These are phyloP conservation scores for Tausonia pullulans DNA, from an alignment of 1,284 basidiomycete species.

Conservation along the genomic window DNA sequence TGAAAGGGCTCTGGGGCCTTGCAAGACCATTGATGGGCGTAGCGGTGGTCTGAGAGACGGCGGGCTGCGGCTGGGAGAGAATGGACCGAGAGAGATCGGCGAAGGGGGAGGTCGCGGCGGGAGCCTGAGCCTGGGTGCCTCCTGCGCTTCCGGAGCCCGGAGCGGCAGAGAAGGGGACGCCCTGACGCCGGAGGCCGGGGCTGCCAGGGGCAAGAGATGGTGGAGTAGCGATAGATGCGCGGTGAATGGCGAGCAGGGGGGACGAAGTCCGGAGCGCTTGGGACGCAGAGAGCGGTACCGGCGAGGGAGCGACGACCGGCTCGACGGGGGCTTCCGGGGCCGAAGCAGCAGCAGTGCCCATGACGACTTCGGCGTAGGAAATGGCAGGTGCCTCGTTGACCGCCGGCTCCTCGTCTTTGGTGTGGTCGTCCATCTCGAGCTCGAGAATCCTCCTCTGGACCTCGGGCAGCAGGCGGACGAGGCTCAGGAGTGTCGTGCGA, in stretches of 20 bases:
- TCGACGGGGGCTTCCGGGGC: background rate
- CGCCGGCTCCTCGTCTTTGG: background rate
- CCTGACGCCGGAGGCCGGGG: too few relatives aligned
- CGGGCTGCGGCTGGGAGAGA: background rate
- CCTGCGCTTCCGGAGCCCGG: background rate
- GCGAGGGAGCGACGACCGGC: background rate
- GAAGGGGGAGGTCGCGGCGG: background rate
- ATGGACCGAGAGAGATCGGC: background rate
- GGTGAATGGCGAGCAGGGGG: slow-evolving; percentile 11
- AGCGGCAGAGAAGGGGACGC: background rate
- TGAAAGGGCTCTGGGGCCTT: background rate
- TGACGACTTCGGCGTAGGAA: background rate
- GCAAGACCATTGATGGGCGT: background rate
- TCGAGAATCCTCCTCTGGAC: slow-evolving; percentile 38
- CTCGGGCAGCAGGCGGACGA: slow-evolving; percentile 14
- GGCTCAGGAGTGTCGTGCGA: slow-evolving; percentile 1
- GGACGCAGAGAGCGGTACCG: slow-evolving; percentile 12
- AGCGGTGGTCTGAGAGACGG: background rate
- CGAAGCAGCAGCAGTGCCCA: background rate
- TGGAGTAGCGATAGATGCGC: slow-evolving; percentile 4
- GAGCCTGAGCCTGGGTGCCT: background rate
- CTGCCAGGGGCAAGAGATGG: background rate
- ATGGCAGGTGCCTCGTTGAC: background rate
- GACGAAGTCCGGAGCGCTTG: slow-evolving; percentile 13
- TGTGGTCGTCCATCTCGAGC: slow-evolving; percentile 37